Base-by-base conservation (phyloP, 2,329 filamentous ascomycete species). In the Ophiocordyceps camponoti-floridani region DNA sequence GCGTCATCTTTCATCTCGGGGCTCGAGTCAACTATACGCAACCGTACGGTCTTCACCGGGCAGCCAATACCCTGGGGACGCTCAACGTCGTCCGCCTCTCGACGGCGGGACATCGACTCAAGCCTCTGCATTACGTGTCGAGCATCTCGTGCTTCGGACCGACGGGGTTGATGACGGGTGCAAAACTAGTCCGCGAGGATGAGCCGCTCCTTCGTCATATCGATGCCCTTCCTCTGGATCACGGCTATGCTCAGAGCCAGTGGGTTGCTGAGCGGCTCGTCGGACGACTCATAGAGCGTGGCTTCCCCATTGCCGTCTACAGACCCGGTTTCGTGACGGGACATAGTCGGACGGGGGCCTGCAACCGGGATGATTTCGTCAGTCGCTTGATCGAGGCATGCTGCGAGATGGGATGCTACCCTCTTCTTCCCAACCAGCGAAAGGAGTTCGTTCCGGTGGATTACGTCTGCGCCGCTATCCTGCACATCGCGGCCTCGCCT, bases 371-470 rank as follows among this genome's bases (percentile, higher is more conserved):
- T 14, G 42, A 43, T 12, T 43, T 43, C 16, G 16, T 43, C 42
- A 35, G 28, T 14, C 28, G 42, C 2, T 30, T 43, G 16, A 43
- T 43, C 6, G 28, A 43, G 4, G 28, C 42, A 2, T 43, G 42
- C 42, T 26, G 42, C 30, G 28, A 43, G 30, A 43, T 43, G 42
- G 42, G 42, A 12, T 43, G 42, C 16, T 43, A 33, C 16, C 42
- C 42, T 5, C 14, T 33, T 10, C 30, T 43, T 0, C 42, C 42
- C 16, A 43, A 37, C 30, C 42, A 43, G 11, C 42, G 42, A 18
- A 43, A 43, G 42, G 42, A 43, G 30, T 43, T 43, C 13, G 42
- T 43, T 16, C 42, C 42, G 16, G 42, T 43, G 30, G 42, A 43
- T 30, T 43, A 43, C 30, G 42, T 43, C 42, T 35, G 19, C 10